A percentile compares a stretch with the other conserved stretches of the same genome.
Conservation (phyloP, 2,329 filamentous ascomycete species). For the Pleoardoris graminearum region DNA sequence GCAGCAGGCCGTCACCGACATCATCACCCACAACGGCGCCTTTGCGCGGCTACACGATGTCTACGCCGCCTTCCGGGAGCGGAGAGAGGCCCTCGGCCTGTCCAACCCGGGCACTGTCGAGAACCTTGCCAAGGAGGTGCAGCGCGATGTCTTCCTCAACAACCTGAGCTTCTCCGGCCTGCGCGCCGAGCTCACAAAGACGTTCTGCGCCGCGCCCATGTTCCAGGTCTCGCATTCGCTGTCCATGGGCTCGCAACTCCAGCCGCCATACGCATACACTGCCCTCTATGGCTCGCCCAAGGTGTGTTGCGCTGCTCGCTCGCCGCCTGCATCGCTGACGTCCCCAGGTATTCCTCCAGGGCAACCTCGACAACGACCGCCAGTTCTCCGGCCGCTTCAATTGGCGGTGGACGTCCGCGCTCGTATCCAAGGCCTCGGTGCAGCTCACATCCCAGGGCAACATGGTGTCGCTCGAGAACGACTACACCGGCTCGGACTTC, state of each 20-base stretch:
- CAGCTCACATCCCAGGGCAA: constrained; percentile 85
- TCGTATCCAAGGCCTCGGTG: constrained; percentile 85
- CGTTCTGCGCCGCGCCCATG: constrained; percentile 88
- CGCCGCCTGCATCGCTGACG: constrained; percentile 24
- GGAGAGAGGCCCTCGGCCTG: constrained; percentile 84
- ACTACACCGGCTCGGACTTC: constrained; percentile 93
- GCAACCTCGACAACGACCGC: constrained; percentile 90
- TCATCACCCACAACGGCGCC: constrained; percentile 79
- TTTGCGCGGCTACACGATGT: constrained; percentile 71
- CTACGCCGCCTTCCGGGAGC: constrained; percentile 79
- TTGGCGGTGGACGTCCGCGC: constrained; percentile 78
- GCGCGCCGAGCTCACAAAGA: constrained; percentile 94
- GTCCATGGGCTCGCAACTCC: constrained; percentile 83
- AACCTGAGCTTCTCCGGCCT: constrained; percentile 97
- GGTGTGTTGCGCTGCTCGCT: constrained; percentile 57
- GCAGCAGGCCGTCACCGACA: constrained; percentile 53
- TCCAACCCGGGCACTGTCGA: constrained; percentile 93
- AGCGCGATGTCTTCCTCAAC: constrained; percentile 93
- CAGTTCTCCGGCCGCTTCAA: constrained; percentile 88
- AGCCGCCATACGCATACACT: constrained; percentile 94
- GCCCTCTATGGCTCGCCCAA: constrained; percentile 91
- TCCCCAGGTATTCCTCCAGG: constrained; percentile 86
- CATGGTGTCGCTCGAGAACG: constrained; percentile 92
- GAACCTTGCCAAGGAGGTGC: constrained; percentile 84
- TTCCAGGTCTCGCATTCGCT: constrained; percentile 99